phyloP scores from a whole-genome alignment of 2,329 filamentous ascomycete species.

The Xylariaceae sp. region DNA sequence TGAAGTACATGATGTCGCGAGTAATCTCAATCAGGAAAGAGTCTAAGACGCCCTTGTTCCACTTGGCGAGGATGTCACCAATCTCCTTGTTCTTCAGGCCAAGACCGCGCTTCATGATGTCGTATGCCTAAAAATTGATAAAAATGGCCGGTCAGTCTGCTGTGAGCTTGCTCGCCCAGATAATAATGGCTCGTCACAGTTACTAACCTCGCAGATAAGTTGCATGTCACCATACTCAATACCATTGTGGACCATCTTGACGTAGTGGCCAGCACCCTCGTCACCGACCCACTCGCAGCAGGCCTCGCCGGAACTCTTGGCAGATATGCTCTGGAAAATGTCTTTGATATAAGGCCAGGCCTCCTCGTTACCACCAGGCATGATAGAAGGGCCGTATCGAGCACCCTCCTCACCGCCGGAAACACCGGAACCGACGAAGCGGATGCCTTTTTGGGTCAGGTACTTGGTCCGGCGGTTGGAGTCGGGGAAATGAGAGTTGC shows the following conservation, averaged over 20 bases:
- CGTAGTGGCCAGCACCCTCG: constrained; percentile 99
- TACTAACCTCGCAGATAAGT: constrained; percentile 91
- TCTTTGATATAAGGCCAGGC: constrained; percentile 99
- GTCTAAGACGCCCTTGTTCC: constrained; percentile 98
- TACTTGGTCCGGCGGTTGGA: constrained; percentile 96
- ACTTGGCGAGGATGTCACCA: constrained; percentile 89
- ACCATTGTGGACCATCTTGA: constrained; percentile 99
- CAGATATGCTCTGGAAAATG: constrained; percentile 96
- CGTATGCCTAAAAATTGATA: constrained; percentile 84
- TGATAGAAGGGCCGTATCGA: constrained; percentile 94
- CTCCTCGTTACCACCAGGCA: constrained; percentile 98
- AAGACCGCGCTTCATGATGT: constrained; percentile 98
- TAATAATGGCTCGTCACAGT: background rate
- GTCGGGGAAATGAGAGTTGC: constrained; percentile 99
- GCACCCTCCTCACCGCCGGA: constrained; percentile 99
- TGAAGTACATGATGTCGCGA: constrained; percentile 97
- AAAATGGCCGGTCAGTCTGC: no score
- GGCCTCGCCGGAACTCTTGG: constrained; percentile 95
- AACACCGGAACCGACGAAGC: constrained; percentile 95
- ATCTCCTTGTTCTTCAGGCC: constrained; percentile 92
- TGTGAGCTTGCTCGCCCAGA: no score
- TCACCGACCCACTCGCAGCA: constrained; percentile 99
- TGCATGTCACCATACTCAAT: constrained; percentile 99
- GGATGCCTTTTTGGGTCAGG: constrained; percentile 83
- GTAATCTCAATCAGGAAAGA: constrained; percentile 99